phyloP scores from a whole-genome alignment of 148 eudicot genomes.

The Dysphania ambrosioides region DNA sequence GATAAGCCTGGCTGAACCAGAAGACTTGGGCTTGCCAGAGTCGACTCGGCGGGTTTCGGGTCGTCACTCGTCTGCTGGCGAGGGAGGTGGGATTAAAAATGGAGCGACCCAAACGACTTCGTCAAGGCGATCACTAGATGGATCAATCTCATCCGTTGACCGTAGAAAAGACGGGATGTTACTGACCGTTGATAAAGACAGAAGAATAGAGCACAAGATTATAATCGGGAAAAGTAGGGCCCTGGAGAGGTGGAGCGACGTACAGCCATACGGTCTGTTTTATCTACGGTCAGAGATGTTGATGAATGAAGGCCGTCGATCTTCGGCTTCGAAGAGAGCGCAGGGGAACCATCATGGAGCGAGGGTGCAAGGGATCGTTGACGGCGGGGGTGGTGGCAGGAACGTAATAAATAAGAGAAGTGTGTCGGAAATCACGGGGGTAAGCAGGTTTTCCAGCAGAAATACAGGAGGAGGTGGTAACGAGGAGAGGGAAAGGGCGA shows the following conservation, averaged over 20 bases:
- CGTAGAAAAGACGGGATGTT: constrained; percentile 49
- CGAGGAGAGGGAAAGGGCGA: constrained; percentile 24
- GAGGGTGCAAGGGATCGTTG: constrained; percentile 2
- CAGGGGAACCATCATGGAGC: constrained; percentile 14
- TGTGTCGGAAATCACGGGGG: constrained; percentile 83
- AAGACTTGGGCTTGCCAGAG: constrained; percentile 11
- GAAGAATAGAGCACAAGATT: constrained; percentile 51
- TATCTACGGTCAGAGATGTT: constrained; percentile 60
- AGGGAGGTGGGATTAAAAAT: constrained; percentile 18
- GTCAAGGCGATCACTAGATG: constrained; percentile 43
- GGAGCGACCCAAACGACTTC: constrained; percentile 8
- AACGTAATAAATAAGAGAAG: constrained; percentile 59
- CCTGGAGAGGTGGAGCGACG: constrained; percentile 69
- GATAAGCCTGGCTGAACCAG: constrained; percentile 11
- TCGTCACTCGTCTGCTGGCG: constrained; percentile 66
- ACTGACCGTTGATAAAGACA: constrained; percentile 22
- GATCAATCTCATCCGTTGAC: constrained; percentile 28
- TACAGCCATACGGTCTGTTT: constrained; percentile 53
- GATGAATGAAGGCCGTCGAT: constrained; percentile 50
- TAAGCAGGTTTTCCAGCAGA: constrained; percentile 47
- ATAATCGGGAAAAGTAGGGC: constrained; percentile 26
- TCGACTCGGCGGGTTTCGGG: constrained; percentile 48
- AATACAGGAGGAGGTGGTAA: constrained; percentile 15
- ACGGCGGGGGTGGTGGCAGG: constrained; percentile 33
- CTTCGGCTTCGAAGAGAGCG: constrained; percentile 7